Conservation (phyloP, 2,329 filamentous ascomycete genomes). For the Ophiostoma populinum region DNA sequence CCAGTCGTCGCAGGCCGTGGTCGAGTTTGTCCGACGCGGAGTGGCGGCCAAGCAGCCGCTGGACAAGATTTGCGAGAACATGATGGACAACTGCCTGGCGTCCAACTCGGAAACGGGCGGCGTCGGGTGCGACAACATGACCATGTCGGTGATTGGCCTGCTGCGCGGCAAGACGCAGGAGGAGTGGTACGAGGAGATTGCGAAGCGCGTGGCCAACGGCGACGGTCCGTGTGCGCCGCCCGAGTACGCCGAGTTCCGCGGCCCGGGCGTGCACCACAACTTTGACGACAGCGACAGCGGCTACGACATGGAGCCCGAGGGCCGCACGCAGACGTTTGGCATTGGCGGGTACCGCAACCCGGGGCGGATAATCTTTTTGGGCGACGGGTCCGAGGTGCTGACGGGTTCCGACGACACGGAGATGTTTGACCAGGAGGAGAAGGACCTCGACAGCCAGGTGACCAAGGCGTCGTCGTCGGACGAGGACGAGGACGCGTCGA, state of each 20-base stretch:
- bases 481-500: constrained; percentile 6
- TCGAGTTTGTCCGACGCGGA: constrained; percentile 91
- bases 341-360: constrained; percentile 55
- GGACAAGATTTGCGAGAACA: constrained; percentile 93
- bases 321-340: constrained; percentile 43
- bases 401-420: constrained; percentile 80
- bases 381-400: constrained; percentile 84
- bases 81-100: constrained; percentile 99
- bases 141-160: constrained; percentile 80
- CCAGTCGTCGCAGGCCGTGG: constrained; percentile 90
- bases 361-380: constrained; percentile 84
- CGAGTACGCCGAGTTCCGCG: constrained; percentile 89
- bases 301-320: constrained; percentile 59
- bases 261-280: constrained; percentile 65
- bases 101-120: constrained; percentile 96
- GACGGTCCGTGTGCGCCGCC: constrained; percentile 96
- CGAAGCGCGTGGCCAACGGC: constrained; percentile 82
- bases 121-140: constrained; percentile 99
- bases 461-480: constrained; percentile 36
- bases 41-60: constrained; percentile 94
- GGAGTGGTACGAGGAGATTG: constrained; percentile 95
- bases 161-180: constrained; percentile 86
- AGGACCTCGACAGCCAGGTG: constrained; percentile 72
- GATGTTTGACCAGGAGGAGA: constrained; percentile 88
- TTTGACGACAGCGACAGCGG: constrained; percentile 66